Conservation (phyloP, 441 rosid genomes). For the Syzygium syzygioides region DNA sequence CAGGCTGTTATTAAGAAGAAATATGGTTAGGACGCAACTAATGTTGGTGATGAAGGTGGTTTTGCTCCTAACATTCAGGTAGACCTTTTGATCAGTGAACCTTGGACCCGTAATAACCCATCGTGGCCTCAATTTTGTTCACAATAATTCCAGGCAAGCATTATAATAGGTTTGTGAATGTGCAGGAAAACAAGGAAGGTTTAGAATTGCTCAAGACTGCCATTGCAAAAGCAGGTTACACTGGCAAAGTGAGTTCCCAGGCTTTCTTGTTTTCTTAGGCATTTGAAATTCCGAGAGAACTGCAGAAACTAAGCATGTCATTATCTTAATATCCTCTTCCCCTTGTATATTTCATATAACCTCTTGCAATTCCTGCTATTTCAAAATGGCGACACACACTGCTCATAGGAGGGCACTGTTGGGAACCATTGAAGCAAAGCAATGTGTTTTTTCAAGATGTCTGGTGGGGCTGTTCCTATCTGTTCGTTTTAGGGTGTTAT, state of each 20-base stretch:
- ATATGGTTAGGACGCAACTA: conserved; percentile 95
- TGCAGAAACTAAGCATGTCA: not conserved
- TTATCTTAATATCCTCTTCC: not conserved
- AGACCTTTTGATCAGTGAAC: not conserved
- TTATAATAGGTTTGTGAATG: not conserved
- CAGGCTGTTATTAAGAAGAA: conserved; percentile 93
- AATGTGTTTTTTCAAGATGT: not conserved
- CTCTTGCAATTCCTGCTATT: not conserved
- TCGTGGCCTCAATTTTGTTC: not conserved
- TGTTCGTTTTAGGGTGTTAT: conserved; percentile 59
- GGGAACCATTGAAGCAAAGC: not conserved
- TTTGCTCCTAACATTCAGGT: conserved; percentile 98
- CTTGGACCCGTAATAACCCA: not conserved
- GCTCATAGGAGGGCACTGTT: not conserved
- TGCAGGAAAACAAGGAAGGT: conserved; percentile 98
- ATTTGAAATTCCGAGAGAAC: not conserved
- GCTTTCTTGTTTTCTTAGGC: not conserved
- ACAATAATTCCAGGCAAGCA: not conserved
- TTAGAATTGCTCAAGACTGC: conserved; percentile 93
- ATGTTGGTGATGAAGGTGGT: conserved; percentile 98
- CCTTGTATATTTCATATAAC: not conserved
- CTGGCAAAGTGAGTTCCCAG: conserved; percentile 55
- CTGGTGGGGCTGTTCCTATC: not conserved
- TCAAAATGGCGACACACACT: not conserved
- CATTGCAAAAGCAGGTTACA: conserved; percentile 91